phyloP scores from a whole-genome alignment of 257 asterid species.

The Nicotiana tomentosiformis region DNA sequence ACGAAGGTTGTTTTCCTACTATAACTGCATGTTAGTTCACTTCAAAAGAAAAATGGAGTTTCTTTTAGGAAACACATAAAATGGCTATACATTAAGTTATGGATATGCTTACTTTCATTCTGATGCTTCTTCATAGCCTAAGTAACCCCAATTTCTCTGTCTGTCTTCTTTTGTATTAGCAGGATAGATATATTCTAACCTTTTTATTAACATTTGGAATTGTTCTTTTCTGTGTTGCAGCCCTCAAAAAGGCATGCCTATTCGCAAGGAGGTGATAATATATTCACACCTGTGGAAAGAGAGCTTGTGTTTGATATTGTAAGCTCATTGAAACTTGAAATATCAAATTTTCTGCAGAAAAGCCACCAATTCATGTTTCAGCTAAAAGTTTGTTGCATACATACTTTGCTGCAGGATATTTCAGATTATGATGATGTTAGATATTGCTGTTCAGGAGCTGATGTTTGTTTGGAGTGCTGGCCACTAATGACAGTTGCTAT shows the following conservation, averaged over 20 bases:
- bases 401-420: constrained; percentile 52
- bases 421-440: constrained; percentile 96
- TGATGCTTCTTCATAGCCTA: not conserved
- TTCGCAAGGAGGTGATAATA: constrained; percentile 69
- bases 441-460: constrained; percentile 95
- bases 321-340: constrained; percentile 25
- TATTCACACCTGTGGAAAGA: constrained; percentile 70
- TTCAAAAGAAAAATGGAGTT: not conserved
- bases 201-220: constrained; percentile 4
- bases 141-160: not conserved
- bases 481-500: constrained; percentile 91
- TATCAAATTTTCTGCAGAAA: not conserved
- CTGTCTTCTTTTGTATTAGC: not conserved
- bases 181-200: not conserved
- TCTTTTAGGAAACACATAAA: not conserved
- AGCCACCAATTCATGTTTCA: not conserved
- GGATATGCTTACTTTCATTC: not conserved
- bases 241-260: constrained; percentile 92
- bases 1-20: not conserved
- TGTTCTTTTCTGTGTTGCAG: constrained; percentile 37
- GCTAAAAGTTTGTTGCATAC: constrained; percentile 7
- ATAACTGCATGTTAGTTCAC: not conserved
- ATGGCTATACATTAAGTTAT: not conserved
- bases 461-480: constrained; percentile 90
- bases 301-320: constrained; percentile 91